phyloP scores from a whole-genome alignment of 768 basidiomycete genomes.

The Rickenella mellea region DNA sequence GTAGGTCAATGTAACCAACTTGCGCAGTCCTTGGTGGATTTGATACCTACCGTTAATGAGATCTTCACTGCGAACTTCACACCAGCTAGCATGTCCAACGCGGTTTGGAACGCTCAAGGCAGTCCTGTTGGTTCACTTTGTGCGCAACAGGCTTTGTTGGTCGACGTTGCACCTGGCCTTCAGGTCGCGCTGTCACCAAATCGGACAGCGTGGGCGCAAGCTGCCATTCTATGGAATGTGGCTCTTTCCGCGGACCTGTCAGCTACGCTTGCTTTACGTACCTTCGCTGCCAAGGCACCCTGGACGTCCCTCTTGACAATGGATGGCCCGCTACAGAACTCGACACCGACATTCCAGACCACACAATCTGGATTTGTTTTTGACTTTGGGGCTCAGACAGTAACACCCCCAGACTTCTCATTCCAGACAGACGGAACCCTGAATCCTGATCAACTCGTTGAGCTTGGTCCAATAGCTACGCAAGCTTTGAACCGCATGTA shows the following conservation, averaged over 20 bases:
- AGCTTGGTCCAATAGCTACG: conserved; percentile 28
- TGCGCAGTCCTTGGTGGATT: conserved; percentile 40
- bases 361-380: conserved; percentile 43
- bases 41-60: conserved; percentile 40
- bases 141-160: conserved; percentile 38
- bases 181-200: conserved; percentile 31
- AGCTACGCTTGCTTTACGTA: conserved; percentile 28
- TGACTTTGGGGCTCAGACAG: conserved; percentile 49
- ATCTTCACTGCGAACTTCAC: conserved; percentile 40
- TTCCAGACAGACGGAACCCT: conserved; percentile 42
- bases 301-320: conserved; percentile 31
- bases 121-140: conserved; percentile 35
- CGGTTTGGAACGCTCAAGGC: conserved; percentile 43
- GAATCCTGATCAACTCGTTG: conserved; percentile 30
- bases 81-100: conserved; percentile 29
- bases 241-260: conserved; percentile 38
- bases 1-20: conserved; percentile 39
- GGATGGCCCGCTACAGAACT: conserved; percentile 30
- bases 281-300: conserved; percentile 37
- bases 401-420: conserved; percentile 31
- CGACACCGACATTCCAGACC: conserved; percentile 27
- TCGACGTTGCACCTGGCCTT: conserved; percentile 44
- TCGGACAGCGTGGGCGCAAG: conserved; percentile 47
- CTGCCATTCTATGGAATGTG: conserved; percentile 52
- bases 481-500: conserved; percentile 49